Evolutionary conservation across 1,139 yeast species (phyloP), one percentile per base, ranked within the genome.

Genomic region (Ogataea hybrid): DNA sequence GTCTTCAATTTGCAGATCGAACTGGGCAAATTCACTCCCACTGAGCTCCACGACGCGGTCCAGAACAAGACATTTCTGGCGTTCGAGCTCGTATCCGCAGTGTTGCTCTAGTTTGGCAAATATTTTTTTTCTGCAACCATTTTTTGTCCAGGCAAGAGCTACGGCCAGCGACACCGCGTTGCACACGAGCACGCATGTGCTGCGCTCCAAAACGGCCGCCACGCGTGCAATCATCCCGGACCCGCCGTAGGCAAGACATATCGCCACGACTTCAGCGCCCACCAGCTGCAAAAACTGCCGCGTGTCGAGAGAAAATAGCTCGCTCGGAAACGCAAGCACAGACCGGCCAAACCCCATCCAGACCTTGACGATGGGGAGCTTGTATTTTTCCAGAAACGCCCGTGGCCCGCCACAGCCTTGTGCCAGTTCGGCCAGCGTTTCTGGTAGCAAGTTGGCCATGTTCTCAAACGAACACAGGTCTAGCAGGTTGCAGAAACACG

Each of bases 401-500:
- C 39, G 50, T 1, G 64, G 39, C n/a, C 40, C 37, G 0, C 42
- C 20, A 2, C 63, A 32, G 0, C 49, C 44, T 5, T 10, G 15
- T 38, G 57, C 49, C 3, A 36, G 27, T 0, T 25, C 6, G 3
- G 68, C 54, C 12, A 71, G 57, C 1, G 42, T 33, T 0, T 37
- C 15, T 3, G 51, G 49, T 7, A 72, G 50, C 41, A 69, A 71
- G 0, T 63, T 58, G 10, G 51, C 42, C 27, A 74, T 63, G 35
- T 64, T 63, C 0, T 57, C 52, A 37, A 65, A 68, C 15, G 58
- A 52, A 1, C 73, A 62, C 23, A 67, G 59, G 45, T 74, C 78
- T 6, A 74, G 56, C 31, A 76, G 53, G 45, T 69, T 72, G 51
- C 70, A 70, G 4, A 74, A 46, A 1, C 69, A 57, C 3, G 71